phyloP scores from a whole-genome alignment of 176 grass and related monocot species.

The Musa beccarii region DNA sequence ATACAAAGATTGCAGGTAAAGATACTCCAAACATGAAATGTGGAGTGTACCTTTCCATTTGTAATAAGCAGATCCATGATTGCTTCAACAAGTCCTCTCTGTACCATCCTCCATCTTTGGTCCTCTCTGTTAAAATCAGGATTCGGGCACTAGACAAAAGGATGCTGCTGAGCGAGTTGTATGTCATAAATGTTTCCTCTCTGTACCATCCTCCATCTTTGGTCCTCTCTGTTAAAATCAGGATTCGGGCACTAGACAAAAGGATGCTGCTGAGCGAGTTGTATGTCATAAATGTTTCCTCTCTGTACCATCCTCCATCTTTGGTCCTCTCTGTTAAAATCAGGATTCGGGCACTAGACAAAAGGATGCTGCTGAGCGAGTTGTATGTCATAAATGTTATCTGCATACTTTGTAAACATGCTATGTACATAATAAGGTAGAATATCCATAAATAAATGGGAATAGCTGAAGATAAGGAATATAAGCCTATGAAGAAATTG shows the following conservation, averaged over 20 bases:
- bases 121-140: conserved; percentile 63
- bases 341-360: conserved; percentile 79
- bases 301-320: too few species aligned
- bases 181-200: background rate
- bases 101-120: too few species aligned
- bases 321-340: conserved; percentile 47
- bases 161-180: background rate
- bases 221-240: too few species aligned
- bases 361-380: background rate
- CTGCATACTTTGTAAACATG: background rate
- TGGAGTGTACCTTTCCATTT: conserved; percentile 60
- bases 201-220: too few species aligned
- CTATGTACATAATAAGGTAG: background rate
- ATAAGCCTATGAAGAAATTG: too few species aligned
- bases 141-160: conserved; percentile 63
- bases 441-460: background rate
- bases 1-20: background rate
- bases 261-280: too few species aligned
- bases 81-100: conserved; percentile 51
- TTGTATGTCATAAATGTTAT: background rate
- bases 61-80: conserved; percentile 55
- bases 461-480: too few species aligned
- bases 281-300: too few species aligned
- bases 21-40: background rate
- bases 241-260: too few species aligned